Conservation (phyloP, 371 early-diverging fungal species). For the Mucor circinelloides region DNA sequence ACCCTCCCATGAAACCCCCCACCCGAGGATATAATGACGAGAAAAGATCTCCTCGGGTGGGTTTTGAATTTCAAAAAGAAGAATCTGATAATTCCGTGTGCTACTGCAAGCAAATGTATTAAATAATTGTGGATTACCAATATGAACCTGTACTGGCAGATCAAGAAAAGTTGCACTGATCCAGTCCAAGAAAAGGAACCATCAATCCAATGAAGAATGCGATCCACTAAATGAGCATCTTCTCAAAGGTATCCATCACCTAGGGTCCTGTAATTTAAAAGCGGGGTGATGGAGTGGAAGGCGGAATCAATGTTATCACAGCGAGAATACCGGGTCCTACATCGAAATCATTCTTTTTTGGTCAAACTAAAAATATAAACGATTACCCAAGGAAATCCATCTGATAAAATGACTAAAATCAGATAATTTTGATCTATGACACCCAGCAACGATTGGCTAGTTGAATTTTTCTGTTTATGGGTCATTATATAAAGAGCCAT, state of each 20-base stretch:
- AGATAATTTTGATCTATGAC: neutral
- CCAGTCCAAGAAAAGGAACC: neutral
- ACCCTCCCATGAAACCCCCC: neutral
- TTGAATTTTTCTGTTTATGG: neutral
- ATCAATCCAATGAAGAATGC: neutral
- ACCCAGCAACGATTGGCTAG: constrained; percentile 3
- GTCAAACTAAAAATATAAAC: neutral
- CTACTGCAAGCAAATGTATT: neutral
- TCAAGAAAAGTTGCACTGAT: neutral
- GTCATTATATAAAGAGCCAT: neutral
- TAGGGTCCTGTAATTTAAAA: neutral
- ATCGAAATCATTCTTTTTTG: neutral
- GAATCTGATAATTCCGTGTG: neutral
- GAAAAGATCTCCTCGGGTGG: neutral
- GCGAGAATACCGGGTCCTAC: constrained; percentile 3
- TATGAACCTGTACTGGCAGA: neutral
- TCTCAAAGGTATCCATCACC: neutral
- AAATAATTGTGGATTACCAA: neutral
- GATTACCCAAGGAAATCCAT: neutral
- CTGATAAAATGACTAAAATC: constrained; percentile 12
- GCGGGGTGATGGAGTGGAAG: neutral
- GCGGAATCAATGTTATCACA: neutral
- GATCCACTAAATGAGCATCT: neutral
- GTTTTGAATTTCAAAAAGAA: neutral
- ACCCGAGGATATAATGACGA: neutral